These are phyloP conservation scores for Globisporangium emineosum DNA, from an alignment of 352 stramenopile species.

Conservation along the genomic window DNA sequence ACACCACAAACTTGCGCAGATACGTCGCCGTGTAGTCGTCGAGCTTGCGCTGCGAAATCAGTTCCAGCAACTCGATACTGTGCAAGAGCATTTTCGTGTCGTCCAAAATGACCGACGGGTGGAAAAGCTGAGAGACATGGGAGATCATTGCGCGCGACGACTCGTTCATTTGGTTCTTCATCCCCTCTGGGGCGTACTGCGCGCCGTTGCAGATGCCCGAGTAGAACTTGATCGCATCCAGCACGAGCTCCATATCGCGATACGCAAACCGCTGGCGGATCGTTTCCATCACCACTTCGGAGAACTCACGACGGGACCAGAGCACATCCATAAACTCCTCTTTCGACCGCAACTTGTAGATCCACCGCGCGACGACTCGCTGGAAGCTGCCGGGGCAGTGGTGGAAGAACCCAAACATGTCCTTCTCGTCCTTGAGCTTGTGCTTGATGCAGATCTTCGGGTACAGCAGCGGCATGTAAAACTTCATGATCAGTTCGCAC, in stretches of 20 bases:
- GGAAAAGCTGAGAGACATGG: constrained; percentile 85
- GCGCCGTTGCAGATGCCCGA: constrained; percentile 69
- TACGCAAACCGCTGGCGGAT: constrained; percentile 85
- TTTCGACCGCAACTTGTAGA: constrained; percentile 83
- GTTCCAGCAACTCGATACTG: constrained; percentile 82
- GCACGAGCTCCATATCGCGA: constrained; percentile 75
- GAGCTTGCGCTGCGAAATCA: constrained; percentile 76
- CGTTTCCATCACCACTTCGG: constrained; percentile 86
- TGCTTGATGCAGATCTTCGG: constrained; percentile 84
- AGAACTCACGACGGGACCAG: constrained; percentile 75
- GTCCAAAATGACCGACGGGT: constrained; percentile 79
- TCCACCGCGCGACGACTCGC: constrained; percentile 79
- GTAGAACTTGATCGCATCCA: constrained; percentile 89
- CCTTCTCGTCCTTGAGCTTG: constrained; percentile 80
- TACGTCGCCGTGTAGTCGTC: constrained; percentile 87
- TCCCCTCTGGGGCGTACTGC: constrained; percentile 73
- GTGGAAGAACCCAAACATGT: constrained; percentile 83
- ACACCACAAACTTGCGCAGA: constrained; percentile 84
- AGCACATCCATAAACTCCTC: constrained; percentile 82
- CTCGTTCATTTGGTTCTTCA: constrained; percentile 83
- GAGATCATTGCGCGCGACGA: constrained; percentile 83
- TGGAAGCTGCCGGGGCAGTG: constrained; percentile 86
- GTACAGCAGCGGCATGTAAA: constrained; percentile 88
- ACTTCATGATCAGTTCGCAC: constrained; percentile 86
- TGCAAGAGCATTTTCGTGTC: constrained; percentile 82